These are phyloP conservation scores for Massospora cicadina DNA, from an alignment of 371 early-diverging fungal species.

Conservation along the genomic window DNA sequence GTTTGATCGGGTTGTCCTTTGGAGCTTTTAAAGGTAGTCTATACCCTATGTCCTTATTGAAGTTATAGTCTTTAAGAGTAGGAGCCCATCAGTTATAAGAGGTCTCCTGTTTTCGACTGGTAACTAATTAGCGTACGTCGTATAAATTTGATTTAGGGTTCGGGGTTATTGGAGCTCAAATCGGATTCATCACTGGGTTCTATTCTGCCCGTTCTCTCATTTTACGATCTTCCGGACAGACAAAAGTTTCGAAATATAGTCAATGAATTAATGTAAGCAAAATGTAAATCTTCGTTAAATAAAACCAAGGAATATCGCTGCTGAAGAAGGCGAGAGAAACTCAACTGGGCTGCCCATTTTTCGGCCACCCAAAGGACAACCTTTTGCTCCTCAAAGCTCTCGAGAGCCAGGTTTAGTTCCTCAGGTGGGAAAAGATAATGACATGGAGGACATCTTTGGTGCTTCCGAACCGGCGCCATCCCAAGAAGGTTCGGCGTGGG, in stretches of 20 bases:
- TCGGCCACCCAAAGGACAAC: not conserved
- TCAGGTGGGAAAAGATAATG: not conserved
- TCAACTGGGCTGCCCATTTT: not conserved
- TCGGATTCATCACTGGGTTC: not conserved
- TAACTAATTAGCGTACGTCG: not conserved
- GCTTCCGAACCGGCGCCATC: not conserved
- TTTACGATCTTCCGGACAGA: not conserved
- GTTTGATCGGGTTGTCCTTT: too few species aligned
- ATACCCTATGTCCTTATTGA: too few species aligned
- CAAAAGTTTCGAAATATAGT: not conserved
- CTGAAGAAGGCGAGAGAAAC: not conserved
- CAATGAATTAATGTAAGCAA: not conserved
- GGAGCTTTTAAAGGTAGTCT: too few species aligned
- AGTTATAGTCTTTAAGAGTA: not conserved
- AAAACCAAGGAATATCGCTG: not conserved
- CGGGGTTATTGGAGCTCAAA: not conserved
- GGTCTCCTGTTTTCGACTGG: not conserved
- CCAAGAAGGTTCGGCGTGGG: not conserved
- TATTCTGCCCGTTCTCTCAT: not conserved
- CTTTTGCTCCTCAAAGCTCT: not conserved
- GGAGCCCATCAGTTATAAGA: not conserved
- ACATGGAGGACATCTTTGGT: not conserved
- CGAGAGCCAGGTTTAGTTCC: not conserved
- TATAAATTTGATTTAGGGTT: not conserved
- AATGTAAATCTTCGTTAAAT: not conserved